Evolutionary conservation across 495 filamentous ascomycete species (phyloP).

Genomic region (Hypoxylon trugodes): DNA sequence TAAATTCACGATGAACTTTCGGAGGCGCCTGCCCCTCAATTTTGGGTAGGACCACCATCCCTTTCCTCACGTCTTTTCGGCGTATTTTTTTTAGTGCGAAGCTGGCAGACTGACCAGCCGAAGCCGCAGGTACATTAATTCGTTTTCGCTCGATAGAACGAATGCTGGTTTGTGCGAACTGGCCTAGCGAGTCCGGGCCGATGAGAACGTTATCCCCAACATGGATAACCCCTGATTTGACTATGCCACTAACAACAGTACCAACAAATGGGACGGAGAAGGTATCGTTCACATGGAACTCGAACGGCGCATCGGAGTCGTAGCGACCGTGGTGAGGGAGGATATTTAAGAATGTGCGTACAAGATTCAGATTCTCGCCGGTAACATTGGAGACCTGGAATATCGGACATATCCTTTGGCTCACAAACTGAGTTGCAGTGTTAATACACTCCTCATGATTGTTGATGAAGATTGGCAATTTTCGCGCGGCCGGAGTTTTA

Average conservation of each 20-base stretch:
- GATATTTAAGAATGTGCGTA: slow-evolving; percentile 93
- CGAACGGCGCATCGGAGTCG: slow-evolving; percentile 85
- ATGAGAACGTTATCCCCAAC: slow-evolving; percentile 89
- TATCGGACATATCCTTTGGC: slow-evolving; percentile 92
- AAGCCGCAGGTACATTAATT: slow-evolving; percentile 86
- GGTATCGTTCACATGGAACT: slow-evolving; percentile 96
- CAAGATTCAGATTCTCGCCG: slow-evolving; percentile 78
- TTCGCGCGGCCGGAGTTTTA: slow-evolving; percentile 90
- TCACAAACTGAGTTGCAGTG: slow-evolving; percentile 95
- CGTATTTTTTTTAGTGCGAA: slow-evolving; percentile 88
- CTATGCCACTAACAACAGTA: slow-evolving; percentile 93
- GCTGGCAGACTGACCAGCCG: slow-evolving; percentile 90
- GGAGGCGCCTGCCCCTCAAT: slow-evolving; percentile 70
- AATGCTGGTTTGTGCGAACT: slow-evolving; percentile 89
- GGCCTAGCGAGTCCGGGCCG: slow-evolving; percentile 89
- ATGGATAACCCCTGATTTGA: slow-evolving; percentile 88
- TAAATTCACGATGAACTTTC: slow-evolving; percentile 90
- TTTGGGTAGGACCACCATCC: slow-evolving; percentile 96
- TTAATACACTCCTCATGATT: slow-evolving; percentile 89
- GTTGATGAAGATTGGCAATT: slow-evolving; percentile 98
- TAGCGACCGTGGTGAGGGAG: slow-evolving; percentile 95
- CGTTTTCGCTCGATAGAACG: slow-evolving; percentile 95
- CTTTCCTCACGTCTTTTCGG: slow-evolving; percentile 94
- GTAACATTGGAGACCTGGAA: slow-evolving; percentile 99
- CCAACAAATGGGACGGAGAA: slow-evolving; percentile 99